Evolutionary conservation across 2,329 filamentous ascomycete species (phyloP), one percentile per base, ranked within the genome.

Genomic region (Cladobotryum mycophilum): DNA sequence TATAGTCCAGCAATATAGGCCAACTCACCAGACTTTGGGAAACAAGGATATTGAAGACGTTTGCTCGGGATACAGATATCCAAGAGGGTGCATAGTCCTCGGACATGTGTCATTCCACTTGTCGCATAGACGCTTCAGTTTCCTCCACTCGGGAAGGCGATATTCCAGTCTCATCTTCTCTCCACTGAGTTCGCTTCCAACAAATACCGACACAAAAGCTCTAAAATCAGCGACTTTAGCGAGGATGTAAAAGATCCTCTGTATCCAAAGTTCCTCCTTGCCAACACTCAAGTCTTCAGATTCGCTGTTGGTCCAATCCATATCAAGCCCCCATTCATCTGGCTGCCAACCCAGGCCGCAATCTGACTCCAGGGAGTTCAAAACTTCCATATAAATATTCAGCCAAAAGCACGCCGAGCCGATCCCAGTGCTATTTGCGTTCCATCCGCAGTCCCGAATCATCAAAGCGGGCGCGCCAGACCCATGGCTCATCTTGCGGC

Each of bases 371-470:
- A 96, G 74, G 65, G 90, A 96, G 56, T 83, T 89, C 25, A 96
- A 74, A n/a, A 96, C 75, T 65, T 97, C 92, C 78, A 96, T 86
- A 14, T 86, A 86, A 14, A 95, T 84, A 60, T 95, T 96, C 36
- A 96, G 75, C 91, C 92, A 96, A 70, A 96, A 96, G 66, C 91
- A 96, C 1, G 91, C 89, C 0, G 84, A 81, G 1, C 89, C 91
- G 17, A 96, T 81, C 0, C 91, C 90, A 1, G 77, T 79, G 35
- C 87, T 87, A 55, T 76, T 81, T 0, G 89, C 89, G 60, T 89
- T 86, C 92, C 92, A 96, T 4, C 84, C 82, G 61, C 90, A 96
- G 63, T 96, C 89, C 54, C 89, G 88, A 60, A 96, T 91, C 45
- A 96, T 73, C 2, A 49, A 48, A 18, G 45, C 38, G 15, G 41